Base-by-base conservation (phyloP, 805 yeast genomes). In the Maudiozyma serrabonitensis region DNA sequence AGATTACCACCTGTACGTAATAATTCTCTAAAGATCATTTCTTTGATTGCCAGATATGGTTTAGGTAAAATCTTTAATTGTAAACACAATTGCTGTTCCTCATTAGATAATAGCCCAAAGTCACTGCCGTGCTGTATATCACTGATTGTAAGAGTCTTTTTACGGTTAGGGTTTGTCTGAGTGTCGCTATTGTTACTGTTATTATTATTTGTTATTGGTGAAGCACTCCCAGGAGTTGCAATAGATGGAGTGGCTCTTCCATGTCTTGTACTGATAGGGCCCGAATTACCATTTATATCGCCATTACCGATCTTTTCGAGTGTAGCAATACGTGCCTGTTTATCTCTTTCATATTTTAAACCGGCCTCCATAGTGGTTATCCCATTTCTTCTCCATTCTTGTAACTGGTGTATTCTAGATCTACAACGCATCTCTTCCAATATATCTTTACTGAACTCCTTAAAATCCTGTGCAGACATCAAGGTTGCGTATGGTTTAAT, bases 331-430 rank as follows among this genome's bases (percentile, higher is more conserved):
- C 95, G 75, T 37, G 78, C 75, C 41, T 81, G 73, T 64, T 87
- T 87, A 64, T 95, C 99, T 63, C 87, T 85, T 62, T 93, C 99
- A 64, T 80, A 93, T 64, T 82, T 85, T 34, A 73, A 68, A 4
- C 98, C 99, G 46, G 79, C 84, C 52, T 90, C 96, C 41, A 87
- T 57, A 0, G 87, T 80, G 3, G 89, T 84, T 46, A 93, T 78
- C 5, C 99, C 99, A 64, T 87, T 84, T 45, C 82, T 76, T 54
- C 99, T 78, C 88, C 96, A 95, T 61, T 84, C 91, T 67, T 93
- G 99, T 31, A 95, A 70, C 67, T 89, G 96, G 47, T 84, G 85
- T 45, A 93, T 89, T 54, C 95, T 78, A 37, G 82, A 76, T 50
- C 97, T 75, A 55, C 87, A 81, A 56, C 80, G 81, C 46, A 87